These are phyloP conservation scores for Medicago lupulina DNA, from an alignment of 306 rosid species.

Conservation along the genomic window DNA sequence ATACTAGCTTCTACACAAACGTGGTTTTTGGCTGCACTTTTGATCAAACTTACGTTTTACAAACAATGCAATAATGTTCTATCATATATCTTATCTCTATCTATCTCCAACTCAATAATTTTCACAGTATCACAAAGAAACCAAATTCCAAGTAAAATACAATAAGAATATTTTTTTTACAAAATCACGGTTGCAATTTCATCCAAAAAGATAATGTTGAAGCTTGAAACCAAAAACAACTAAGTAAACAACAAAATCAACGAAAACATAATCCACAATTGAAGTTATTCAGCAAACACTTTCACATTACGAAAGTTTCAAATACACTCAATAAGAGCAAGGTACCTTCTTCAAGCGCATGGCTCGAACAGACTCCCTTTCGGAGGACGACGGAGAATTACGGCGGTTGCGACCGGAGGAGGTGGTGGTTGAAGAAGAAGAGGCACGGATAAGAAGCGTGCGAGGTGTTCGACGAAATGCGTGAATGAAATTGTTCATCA, in stretches of 20 bases:
- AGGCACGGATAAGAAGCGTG: slow-evolving; percentile 51
- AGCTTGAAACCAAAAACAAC: slow-evolving; percentile 16
- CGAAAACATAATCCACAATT: not conserved
- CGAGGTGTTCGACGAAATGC: slow-evolving; percentile 52
- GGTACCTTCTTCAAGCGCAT: slow-evolving; percentile 86
- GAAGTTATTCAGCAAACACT: slow-evolving; percentile 1
- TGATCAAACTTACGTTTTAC: too few species aligned
- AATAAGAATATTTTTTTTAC: too few species aligned
- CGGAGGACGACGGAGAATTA: slow-evolving; percentile 58
- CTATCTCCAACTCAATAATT: too few species aligned
- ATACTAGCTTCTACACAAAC: too few species aligned
- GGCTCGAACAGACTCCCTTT: slow-evolving; percentile 81
- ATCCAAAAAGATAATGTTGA: not conserved
- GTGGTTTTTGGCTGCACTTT: too few species aligned
- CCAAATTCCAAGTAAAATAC: slow-evolving; percentile 5
- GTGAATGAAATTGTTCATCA: slow-evolving; percentile 58
- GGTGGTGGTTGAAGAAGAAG: slow-evolving; percentile 57
- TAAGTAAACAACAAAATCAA: not conserved
- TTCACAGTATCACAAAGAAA: too few species aligned
- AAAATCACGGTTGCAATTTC: too few species aligned
- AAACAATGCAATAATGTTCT: too few species aligned
- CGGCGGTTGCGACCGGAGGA: slow-evolving; percentile 68
- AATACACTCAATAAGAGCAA: slow-evolving; percentile 4
- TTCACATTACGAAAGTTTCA: slow-evolving; percentile 13
- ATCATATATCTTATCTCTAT: too few species aligned